Base-by-base conservation (phyloP, 2,329 filamentous ascomycete species). In the Penicillium sp. region DNA sequence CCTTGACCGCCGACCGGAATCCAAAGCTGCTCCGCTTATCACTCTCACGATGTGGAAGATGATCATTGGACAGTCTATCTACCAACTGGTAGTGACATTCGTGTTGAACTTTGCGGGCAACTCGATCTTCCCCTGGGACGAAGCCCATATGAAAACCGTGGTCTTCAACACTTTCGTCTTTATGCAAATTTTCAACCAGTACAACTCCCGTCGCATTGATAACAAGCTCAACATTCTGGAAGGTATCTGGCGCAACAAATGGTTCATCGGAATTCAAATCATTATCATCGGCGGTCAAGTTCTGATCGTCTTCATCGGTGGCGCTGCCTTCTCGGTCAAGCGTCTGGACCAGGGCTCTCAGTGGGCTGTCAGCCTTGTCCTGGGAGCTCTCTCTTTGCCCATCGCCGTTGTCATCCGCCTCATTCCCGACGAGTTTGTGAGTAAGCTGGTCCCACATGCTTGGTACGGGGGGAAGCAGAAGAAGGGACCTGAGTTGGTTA, bases 231-330 rank as follows among this genome's bases (percentile, higher is more conserved):
- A 80, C 56, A 77, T 80, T 44, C 73, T 80, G 56, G 78, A 79
- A 56, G 77, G 78, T 14, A 66, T 79, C 24, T 67, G 70, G 46
- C 70, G 69, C 51, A 80, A 80, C 56, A 70, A 64, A n/a, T 80
- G 77, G 75, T 80, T 80, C 64, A 81, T 90, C 36, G 81, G 79
- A 4, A 89, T 91, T 40, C 84, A 89, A 67, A 69, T 81, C 24
- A 81, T 89, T 67, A 91, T 90, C 67, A 78, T 90, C 44, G 86
- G 82, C 13, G 89, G 88, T 9, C 89, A 91, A 69, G 81, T 88
- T n/a, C 72, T 89, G 73, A 91, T 91, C 68, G 81, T 91, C 59
- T 89, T 89, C 66, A 82, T 89, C 59, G 89, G 89, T 62, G 87
- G 88, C 6, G 77, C 81, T 31, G 88, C 88, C 0, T 90, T 92